A percentile compares a stretch with the other conserved stretches of the same genome.
Conservation (phyloP, 1,284 basidiomycete genomes). For the Trametes hirsuta region DNA sequence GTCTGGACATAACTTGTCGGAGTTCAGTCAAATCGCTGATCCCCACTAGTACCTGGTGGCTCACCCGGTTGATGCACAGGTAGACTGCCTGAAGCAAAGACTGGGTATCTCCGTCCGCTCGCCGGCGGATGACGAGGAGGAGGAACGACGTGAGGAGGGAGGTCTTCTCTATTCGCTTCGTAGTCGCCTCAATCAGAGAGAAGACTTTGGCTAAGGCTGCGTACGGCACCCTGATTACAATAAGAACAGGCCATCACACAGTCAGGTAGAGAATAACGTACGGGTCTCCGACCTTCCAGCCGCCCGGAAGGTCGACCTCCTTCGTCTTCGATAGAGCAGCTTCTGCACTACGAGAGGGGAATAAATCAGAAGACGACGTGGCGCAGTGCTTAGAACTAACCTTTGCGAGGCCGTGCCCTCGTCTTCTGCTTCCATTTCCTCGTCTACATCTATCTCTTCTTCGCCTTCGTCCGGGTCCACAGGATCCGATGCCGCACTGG, state of each 20-base stretch:
- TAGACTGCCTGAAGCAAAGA: slow-evolving; percentile 91
- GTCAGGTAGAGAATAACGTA: slow-evolving; percentile 45
- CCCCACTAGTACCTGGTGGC: slow-evolving; percentile 24
- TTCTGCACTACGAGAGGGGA: slow-evolving; percentile 62
- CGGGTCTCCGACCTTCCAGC: slow-evolving; percentile 89
- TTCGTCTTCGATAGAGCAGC: slow-evolving; percentile 62
- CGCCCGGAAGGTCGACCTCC: slow-evolving; percentile 81
- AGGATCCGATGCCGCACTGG: slow-evolving; percentile 19
- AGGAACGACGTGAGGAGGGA: slow-evolving; percentile 89
- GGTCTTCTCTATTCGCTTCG: slow-evolving; percentile 94
- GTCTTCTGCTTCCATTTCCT: slow-evolving; percentile 53
- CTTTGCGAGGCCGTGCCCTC: slow-evolving; percentile 62
- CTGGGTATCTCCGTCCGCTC: slow-evolving; percentile 67
- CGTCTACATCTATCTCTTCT: slow-evolving; percentile 60
- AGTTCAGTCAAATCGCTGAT: neutral
- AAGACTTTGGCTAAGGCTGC: slow-evolving; percentile 90
- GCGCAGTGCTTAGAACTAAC: slow-evolving; percentile 42
- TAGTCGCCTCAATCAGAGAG: slow-evolving; percentile 90
- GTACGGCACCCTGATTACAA: slow-evolving; percentile 83
- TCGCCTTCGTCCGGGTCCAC: slow-evolving; percentile 38
- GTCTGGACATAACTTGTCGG: slow-evolving; percentile 84
- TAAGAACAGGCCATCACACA: neutral
- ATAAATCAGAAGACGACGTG: neutral
- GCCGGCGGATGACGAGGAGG: slow-evolving; percentile 86
- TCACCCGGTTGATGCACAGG: slow-evolving; percentile 94